These are phyloP conservation scores for Tricholoma saponaceum DNA, from an alignment of 768 basidiomycete species.

Conservation along the genomic window DNA sequence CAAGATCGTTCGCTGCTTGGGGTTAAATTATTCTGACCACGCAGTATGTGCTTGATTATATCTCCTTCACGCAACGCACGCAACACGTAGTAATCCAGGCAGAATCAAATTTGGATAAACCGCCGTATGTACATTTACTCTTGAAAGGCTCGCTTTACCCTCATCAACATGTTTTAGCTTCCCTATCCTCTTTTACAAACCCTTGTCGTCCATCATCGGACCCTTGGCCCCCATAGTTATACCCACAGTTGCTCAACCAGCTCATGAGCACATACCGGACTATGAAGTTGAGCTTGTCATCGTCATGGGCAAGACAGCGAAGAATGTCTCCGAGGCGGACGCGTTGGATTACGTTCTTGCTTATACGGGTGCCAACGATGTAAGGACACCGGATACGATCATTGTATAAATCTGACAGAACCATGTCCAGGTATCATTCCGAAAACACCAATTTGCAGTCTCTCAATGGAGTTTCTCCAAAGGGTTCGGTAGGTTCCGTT, in stretches of 20 bases:
- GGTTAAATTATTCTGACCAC: constrained; percentile 83
- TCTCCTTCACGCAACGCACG: not conserved
- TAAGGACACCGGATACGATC: constrained; percentile 20
- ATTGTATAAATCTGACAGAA: not conserved
- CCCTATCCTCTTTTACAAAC: constrained; percentile 81
- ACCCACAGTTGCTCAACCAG: constrained; percentile 66
- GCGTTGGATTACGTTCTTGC: constrained; percentile 85
- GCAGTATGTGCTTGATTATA: constrained; percentile 46
- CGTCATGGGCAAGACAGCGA: constrained; percentile 79
- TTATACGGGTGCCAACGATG: constrained; percentile 80
- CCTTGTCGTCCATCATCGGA: constrained; percentile 63
- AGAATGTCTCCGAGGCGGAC: constrained; percentile 74
- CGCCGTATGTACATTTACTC: constrained; percentile 41
- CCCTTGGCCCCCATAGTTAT: constrained; percentile 63
- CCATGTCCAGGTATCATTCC: constrained; percentile 63
- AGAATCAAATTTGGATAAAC: constrained; percentile 61
- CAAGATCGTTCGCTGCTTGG: constrained; percentile 69
- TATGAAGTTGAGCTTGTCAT: constrained; percentile 82
- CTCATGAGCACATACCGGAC: constrained; percentile 67
- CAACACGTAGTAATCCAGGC: constrained; percentile 20
- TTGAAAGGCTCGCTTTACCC: not conserved
- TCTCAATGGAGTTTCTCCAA: constrained; percentile 91
- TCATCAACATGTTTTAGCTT: constrained; percentile 33
- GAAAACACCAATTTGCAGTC: constrained; percentile 74
- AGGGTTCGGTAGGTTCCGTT: constrained; percentile 57